Evolutionary conservation across 2,329 filamentous ascomycete species (phyloP).

Genomic region (Pestalotiopsis sp.): DNA sequence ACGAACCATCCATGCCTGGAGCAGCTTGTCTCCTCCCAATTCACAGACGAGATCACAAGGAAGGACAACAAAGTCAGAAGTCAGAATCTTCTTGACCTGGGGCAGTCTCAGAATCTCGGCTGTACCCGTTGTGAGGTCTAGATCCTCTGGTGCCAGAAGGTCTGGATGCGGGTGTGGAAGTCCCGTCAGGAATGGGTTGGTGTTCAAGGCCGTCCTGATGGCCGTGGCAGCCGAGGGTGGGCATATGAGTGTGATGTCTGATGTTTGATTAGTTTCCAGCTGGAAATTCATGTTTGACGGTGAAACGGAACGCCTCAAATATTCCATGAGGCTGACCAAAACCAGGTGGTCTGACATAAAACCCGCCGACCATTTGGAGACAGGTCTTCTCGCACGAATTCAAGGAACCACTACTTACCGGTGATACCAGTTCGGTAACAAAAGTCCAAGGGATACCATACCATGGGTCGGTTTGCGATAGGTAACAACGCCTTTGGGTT

Average conservation of each 20-base stretch:
- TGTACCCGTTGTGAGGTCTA: conserved; percentile 86
- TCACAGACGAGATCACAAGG: conserved; percentile 95
- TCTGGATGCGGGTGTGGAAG: conserved; percentile 75
- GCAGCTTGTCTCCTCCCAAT: conserved; percentile 77
- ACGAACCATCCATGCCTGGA: conserved; percentile 92
- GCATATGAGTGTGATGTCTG: conserved; percentile 66
- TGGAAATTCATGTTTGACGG: background rate
- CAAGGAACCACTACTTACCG: conserved; percentile 47
- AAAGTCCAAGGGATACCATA: conserved; percentile 87
- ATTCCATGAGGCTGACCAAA: background rate
- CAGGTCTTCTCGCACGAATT: no score
- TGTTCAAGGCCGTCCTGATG: conserved; percentile 72
- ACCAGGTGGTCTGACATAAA: background rate
- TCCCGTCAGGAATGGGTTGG: conserved; percentile 76
- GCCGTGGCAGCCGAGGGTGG: conserved; percentile 68
- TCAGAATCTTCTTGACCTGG: conserved; percentile 78
- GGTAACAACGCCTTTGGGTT: conserved; percentile 82
- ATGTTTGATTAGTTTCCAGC: background rate
- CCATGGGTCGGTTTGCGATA: conserved; percentile 84
- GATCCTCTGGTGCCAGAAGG: conserved; percentile 73
- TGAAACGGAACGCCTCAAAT: background rate
- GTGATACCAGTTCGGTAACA: conserved; percentile 81
- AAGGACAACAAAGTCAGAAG: conserved; percentile 84
- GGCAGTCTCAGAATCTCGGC: conserved; percentile 85
- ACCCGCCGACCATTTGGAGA: background rate